Evolutionary conservation across 169 alveolate species (phyloP), one percentile per base, ranked within the genome.

Genomic region (Plasmodium gaboni): DNA sequence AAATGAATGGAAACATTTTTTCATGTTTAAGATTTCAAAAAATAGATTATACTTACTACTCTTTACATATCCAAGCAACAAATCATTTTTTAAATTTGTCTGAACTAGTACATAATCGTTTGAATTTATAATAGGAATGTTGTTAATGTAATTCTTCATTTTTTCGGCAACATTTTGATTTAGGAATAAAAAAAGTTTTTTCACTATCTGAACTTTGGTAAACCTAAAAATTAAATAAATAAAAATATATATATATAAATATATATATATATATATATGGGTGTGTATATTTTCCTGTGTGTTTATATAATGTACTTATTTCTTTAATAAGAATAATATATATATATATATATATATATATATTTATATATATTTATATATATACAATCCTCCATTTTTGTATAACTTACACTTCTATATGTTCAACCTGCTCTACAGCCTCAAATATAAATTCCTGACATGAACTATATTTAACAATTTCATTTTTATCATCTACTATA

Each of bases 1-100:
- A 26, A 19, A 55, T 10, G 44, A 38, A 64, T 26, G 22, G 59
- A 83, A 83, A 38, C 51, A 68, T 2, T 69, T 55, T 24, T 83
- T 83, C 68, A 83, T 68, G 70, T 83, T 83, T 7, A 83, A 68
- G 42, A 83, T 26, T 46, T 83, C 91, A 63, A 83, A 83, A 68
- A 68, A 53, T 59, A 83, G 67, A 83, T 83, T 83, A 69, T 19
- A 83, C 32, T 83, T 83, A 53, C 73, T 67, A 67, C 69, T 42
- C 44, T 83, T 83, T 8, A 83, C 55, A 71, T 83, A 83, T 44
- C 91, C 91, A 28, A 83, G 55, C n/a, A 83, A 50, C 7, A 69
- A 44, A 22, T 83, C 91, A 53, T 83, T 83, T 50, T 83, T 55
- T 42, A 70, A 28, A 28, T 83, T 83, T 19, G 91, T 83, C 73